These are phyloP conservation scores for Crataegus laevigata DNA, from an alignment of 306 rosid species.

Conservation along the genomic window DNA sequence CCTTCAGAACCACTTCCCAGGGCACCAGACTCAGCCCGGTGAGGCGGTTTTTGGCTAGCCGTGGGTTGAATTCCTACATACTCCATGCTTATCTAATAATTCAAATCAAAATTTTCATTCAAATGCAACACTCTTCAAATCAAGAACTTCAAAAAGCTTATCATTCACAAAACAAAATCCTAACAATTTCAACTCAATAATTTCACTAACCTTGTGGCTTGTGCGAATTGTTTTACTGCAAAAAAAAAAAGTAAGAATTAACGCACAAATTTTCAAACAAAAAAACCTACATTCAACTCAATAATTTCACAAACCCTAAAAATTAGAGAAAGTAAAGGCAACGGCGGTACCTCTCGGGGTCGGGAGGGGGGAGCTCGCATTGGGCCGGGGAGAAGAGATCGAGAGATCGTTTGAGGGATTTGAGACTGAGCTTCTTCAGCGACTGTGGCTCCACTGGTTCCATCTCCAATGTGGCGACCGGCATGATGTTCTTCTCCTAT, in stretches of 20 bases:
- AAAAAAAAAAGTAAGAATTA: neutral
- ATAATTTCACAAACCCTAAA: neutral
- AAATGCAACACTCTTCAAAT: neutral
- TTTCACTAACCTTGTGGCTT: conserved; percentile 71
- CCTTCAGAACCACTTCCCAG: conserved; percentile 28
- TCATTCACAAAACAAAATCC: neutral
- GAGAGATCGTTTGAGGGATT: conserved; percentile 84
- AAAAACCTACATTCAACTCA: neutral
- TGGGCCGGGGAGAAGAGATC: conserved; percentile 90
- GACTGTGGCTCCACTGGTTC: conserved; percentile 92
- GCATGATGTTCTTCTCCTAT: conserved; percentile 17
- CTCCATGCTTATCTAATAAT: conserved; percentile 53
- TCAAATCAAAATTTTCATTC: neutral
- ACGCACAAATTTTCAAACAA: neutral
- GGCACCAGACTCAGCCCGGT: conserved; percentile 28
- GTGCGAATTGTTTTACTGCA: conserved; percentile 67
- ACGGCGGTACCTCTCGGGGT: conserved; percentile 45
- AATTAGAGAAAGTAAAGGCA: neutral
- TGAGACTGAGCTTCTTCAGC: conserved; percentile 86
- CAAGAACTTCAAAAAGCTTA: neutral
- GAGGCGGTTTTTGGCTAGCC: conserved; percentile 32
- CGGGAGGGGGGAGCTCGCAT: conserved; percentile 61
- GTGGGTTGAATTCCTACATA: conserved; percentile 54
- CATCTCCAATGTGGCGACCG: conserved; percentile 45
- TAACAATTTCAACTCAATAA: neutral